These are phyloP conservation scores for Colletotrichum eleusines DNA, from an alignment of 2,329 filamentous ascomycete genomes.

Conservation along the genomic window DNA sequence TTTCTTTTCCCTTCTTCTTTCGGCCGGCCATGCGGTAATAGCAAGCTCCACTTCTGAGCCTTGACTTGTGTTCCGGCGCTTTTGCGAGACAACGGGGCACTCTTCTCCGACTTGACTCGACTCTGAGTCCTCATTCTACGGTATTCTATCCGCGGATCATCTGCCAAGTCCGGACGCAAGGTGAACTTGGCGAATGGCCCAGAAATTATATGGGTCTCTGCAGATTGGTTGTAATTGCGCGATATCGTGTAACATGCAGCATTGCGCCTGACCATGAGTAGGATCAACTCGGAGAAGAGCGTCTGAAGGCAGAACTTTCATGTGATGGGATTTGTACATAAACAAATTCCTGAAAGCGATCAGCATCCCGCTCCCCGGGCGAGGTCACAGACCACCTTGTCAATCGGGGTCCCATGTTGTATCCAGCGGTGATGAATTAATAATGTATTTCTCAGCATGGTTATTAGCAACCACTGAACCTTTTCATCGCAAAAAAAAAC, in stretches of 20 bases:
- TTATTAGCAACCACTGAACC: neutral
- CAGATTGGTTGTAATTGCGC: neutral
- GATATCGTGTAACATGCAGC: neutral
- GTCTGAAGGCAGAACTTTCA: neutral
- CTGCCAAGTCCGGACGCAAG: no score
- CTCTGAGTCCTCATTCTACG: neutral
- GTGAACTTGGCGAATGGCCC: no score
- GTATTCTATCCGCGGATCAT: no score
- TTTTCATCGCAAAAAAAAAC: neutral
- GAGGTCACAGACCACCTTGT: neutral
- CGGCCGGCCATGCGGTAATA: neutral
- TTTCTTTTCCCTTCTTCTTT: no score
- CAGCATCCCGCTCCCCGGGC: neutral
- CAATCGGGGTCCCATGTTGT: neutral
- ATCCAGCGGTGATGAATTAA: neutral
- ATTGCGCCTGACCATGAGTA: no score
- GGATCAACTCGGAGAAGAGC: neutral
- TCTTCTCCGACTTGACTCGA: neutral
- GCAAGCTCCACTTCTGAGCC: conserved; percentile 10
- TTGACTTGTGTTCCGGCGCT: neutral
- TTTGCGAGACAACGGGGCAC: neutral
- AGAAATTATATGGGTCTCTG: neutral
- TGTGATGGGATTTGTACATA: neutral
- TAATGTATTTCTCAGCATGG: neutral
- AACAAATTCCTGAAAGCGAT: conserved; percentile 11